Evolutionary conservation across 805 yeast species (phyloP), one percentile per base, ranked within the genome.

Genomic region (Candida boidinii): DNA sequence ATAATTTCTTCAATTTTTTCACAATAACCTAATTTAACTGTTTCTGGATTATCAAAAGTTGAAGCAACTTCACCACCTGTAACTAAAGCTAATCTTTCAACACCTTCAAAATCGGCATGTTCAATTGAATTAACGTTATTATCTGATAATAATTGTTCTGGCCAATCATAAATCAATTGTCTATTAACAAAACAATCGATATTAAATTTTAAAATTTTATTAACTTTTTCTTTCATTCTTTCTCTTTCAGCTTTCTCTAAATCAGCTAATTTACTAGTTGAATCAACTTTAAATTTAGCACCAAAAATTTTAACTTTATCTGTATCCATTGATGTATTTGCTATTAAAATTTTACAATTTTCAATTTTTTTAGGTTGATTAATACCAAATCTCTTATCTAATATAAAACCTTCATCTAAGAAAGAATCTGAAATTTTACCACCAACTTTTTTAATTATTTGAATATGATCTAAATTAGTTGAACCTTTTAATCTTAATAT

Each of bases 21-120:
- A 68, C 97, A 90, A 54, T 76, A 71, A 29, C 98, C 98, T 32
- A 88, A 62, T 54, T 75, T 80, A 36, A 84, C 95, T 36, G 72
- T 71, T 34, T 83, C 94, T 17, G 97, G 95, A 45, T 79, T 70
- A 54, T 92, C 99, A 55, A 92, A 92, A 2, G 97, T 90, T 7
- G 97, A 87, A 2, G 79, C 95, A 33, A 92, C 96, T 66, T 92
- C 97, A 53, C 96, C 98, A 33, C 98, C 98, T 10, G 97, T 88
- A 21, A 87, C 98, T 26, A 90, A 67, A 3, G 98, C 95, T 45
- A 92, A 72, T 55, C 97, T 78, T 66, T 92, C 98, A 35, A 92
- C 85, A 51, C 97, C 99, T 51, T 85, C 97, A 49, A 92, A 92
- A 59, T 92, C 98, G 12, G 98, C 97, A 54, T 92, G 98, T 60